Evolutionary conservation across 768 basidiomycete species (phyloP).

Genomic region (Asterophora parasitica): DNA sequence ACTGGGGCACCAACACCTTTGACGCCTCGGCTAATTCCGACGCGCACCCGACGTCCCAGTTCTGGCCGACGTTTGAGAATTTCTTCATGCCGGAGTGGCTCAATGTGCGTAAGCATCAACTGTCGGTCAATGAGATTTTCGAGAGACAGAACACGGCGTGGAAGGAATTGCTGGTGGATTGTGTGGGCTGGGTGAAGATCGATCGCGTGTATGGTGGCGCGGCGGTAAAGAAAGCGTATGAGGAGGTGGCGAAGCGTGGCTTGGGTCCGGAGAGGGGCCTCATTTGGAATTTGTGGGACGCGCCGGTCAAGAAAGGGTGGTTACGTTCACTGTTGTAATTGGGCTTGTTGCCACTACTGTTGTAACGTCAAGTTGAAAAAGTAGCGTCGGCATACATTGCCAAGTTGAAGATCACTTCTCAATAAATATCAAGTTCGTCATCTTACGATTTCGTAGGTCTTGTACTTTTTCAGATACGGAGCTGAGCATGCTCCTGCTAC

Average conservation of each 20-base stretch:
- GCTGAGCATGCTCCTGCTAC: no score
- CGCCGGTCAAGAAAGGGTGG: constrained; percentile 9
- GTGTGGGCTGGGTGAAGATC: constrained; percentile 49
- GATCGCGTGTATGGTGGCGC: constrained; percentile 43
- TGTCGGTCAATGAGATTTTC: constrained; percentile 43
- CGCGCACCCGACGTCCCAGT: constrained; percentile 15
- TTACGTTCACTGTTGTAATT: constrained; percentile 14
- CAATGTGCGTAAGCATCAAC: constrained; percentile 43
- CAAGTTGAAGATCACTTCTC: no score
- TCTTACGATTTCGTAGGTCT: no score
- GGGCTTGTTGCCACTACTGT: no score
- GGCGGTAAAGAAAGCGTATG: constrained; percentile 46
- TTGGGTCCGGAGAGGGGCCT: constrained; percentile 52
- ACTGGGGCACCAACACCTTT: constrained; percentile 38
- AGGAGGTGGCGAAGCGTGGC: constrained; percentile 37
- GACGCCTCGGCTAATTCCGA: constrained; percentile 11
- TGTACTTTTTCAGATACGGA: no score
- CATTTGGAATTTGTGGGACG: constrained; percentile 66
- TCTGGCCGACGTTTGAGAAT: constrained; percentile 37
- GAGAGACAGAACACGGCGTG: constrained; percentile 50
- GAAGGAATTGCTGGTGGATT: constrained; percentile 55
- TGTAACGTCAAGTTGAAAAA: no score
- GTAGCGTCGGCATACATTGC: no score
- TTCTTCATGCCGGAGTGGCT: constrained; percentile 77
- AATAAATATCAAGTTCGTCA: no score